Conservation (phyloP, 257 asterid genomes). For the Petrea volubilis region DNA sequence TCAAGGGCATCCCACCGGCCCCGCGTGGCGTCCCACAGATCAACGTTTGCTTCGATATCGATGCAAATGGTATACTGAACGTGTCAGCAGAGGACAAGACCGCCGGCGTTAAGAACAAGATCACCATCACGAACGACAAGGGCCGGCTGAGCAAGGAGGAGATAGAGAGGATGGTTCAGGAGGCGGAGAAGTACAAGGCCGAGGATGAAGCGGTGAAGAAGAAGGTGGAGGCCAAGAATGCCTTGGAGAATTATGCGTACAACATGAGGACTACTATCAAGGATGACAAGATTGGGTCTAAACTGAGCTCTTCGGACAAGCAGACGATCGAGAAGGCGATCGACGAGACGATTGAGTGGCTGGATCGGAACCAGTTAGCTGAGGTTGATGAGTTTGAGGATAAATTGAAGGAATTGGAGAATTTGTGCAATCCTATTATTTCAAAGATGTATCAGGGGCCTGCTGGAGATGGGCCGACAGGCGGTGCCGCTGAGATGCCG, state of each 20-base stretch:
- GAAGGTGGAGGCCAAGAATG: constrained; percentile 53
- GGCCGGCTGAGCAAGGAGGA: constrained; percentile 57
- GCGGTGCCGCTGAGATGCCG: constrained; percentile 36
- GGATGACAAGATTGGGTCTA: constrained; percentile 45
- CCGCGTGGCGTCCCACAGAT: constrained; percentile 58
- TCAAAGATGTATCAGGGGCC: constrained; percentile 54
- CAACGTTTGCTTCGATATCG: constrained; percentile 55
- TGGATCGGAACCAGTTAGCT: constrained; percentile 61
- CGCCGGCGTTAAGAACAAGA: constrained; percentile 51
- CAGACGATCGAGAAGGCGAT: constrained; percentile 52
- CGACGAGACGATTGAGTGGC: constrained; percentile 49
- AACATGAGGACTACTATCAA: constrained; percentile 45
- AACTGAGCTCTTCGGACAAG: constrained; percentile 46
- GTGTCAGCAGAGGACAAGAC: constrained; percentile 61
- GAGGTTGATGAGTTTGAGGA: constrained; percentile 67
- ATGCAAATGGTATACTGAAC: constrained; percentile 52
- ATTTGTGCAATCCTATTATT: constrained; percentile 47
- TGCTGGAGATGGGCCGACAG: constrained; percentile 46
- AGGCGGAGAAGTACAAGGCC: constrained; percentile 51
- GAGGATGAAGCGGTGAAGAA: constrained; percentile 57
- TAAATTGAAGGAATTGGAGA: constrained; percentile 59
- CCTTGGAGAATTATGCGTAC: constrained; percentile 56
- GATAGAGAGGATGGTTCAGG: constrained; percentile 52
- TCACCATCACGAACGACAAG: constrained; percentile 52
- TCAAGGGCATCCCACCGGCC: constrained; percentile 51